These are phyloP conservation scores for Mucor irregularis DNA, from an alignment of 371 early-diverging fungal species.

Conservation along the genomic window DNA sequence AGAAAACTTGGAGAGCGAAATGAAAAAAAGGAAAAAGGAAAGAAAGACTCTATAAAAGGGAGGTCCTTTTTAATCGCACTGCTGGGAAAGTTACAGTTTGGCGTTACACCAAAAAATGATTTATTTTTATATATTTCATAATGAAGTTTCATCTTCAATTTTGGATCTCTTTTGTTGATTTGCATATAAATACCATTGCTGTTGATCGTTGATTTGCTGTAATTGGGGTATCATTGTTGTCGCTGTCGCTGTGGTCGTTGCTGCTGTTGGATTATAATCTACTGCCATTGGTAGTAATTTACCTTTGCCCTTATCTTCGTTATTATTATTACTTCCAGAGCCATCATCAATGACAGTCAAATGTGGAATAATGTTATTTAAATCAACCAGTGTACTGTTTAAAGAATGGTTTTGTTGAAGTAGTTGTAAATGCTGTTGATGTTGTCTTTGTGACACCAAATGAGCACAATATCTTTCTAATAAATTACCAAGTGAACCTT, in stretches of 20 bases:
- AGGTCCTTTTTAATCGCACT: too few species aligned
- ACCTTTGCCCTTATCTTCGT: conserved; percentile 6
- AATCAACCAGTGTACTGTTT: conserved; percentile 7
- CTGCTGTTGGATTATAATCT: neutral
- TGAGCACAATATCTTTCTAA: conserved; percentile 68
- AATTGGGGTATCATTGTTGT: conserved; percentile 5
- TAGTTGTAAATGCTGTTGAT: conserved; percentile 22
- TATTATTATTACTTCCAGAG: conserved; percentile 1
- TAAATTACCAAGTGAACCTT: conserved; percentile 50
- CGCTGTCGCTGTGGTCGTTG: neutral
- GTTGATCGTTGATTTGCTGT: neutral
- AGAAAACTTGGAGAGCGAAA: neutral
- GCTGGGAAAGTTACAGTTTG: too few species aligned
- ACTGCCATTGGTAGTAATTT: neutral
- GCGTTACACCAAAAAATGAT: too few species aligned
- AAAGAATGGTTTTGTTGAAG: conserved; percentile 24
- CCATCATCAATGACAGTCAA: conserved; percentile 19
- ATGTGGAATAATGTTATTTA: conserved; percentile 12
- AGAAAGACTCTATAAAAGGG: neutral
- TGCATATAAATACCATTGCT: conserved; percentile 13
- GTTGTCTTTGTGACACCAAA: conserved; percentile 36
- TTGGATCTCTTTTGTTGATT: conserved; percentile 3
- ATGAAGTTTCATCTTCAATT: neutral
- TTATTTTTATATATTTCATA: too few species aligned
- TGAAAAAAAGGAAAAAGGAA: conserved; percentile 1